Percentiles rank a stretch among this genome's conserved stretches.
Evolutionary conservation across 169 alveolate species (phyloP).

Genomic region (Plasmodium cynomolgi): DNA sequence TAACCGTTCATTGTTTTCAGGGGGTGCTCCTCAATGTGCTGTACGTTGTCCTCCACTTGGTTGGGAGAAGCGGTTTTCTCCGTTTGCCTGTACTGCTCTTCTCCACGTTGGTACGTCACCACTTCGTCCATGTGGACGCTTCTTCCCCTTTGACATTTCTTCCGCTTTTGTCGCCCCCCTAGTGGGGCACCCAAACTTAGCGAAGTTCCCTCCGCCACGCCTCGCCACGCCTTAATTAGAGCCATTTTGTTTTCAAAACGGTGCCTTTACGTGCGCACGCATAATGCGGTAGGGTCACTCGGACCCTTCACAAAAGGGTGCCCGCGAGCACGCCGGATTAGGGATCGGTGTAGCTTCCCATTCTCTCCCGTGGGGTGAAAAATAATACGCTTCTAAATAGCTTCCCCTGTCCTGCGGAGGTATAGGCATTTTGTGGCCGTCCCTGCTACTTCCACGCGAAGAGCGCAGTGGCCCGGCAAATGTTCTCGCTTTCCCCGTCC

Average conservation of each 20-base stretch:
- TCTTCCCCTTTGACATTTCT: not conserved
- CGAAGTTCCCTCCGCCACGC: not conserved
- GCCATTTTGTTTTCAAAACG: not conserved
- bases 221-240: not conserved
- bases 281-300: not conserved
- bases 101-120: not conserved
- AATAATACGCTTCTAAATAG: not conserved
- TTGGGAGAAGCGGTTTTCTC: not conserved
- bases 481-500: not conserved
- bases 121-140: not conserved
- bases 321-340: not conserved
- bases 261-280: not conserved
- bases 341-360: not conserved
- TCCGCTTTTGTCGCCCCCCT: not conserved
- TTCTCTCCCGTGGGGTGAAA: not conserved
- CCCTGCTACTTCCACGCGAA: not conserved
- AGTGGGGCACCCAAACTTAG: not conserved
- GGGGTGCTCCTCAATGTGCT: not conserved
- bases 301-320: not conserved
- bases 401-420: not conserved
- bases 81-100: not conserved
- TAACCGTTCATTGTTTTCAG: not conserved
- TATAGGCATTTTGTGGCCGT: not conserved
- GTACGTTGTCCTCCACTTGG: not conserved
- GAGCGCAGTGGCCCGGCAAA: not conserved